Evolutionary conservation across 2,329 filamentous ascomycete genomes (phyloP), one percentile per base, ranked within the genome.

Genomic region (Diaporthe citri): DNA sequence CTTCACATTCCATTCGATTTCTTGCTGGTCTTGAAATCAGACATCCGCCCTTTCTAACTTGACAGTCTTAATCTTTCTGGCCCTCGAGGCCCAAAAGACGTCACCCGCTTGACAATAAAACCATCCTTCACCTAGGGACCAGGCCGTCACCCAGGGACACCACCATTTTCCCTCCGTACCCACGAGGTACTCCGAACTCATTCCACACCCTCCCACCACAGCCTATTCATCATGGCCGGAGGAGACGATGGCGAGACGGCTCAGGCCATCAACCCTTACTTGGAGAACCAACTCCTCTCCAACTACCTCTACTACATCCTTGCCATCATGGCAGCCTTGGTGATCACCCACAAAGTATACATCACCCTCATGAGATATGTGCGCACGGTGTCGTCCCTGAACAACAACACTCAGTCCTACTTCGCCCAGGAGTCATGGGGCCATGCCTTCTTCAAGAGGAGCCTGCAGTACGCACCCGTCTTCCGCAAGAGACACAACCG

Each of bases 381-480:
- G 51, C 91, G 95, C 77, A 93, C 90, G 36, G 87, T 97, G 59
- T 89, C 93, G 56, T 95, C 92, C 80, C 89, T 98, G 78, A 93
- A 90, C 85, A 95, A 95, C 85, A 93, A 94, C 77, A 93, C 88
- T 1, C 95, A 98, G 83, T 88, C 90, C 76, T 98, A 95, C 86
- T 98, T 96, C 81, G 89, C 92, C 60, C 85, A 87, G 34, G 89
- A 93, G 8, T 87, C 87, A 9, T 78, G 82, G 20, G 86, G 85
- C 56, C 83, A 86, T 74, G 86, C 93, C n/a, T 90, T 87, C 83
- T 85, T 95, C 78, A 93, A 94, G 86, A 90, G 89, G 80, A 88
- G 93, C 78, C 77, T 95, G 28, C 84, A 93, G 25, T 93, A 92
- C 80, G 92, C 95, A 1, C 95, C 95, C 8, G 84, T 97, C 25